phyloP scores from a whole-genome alignment of 2,329 filamentous ascomycete species.

The Fusarium sterilihyphosum region DNA sequence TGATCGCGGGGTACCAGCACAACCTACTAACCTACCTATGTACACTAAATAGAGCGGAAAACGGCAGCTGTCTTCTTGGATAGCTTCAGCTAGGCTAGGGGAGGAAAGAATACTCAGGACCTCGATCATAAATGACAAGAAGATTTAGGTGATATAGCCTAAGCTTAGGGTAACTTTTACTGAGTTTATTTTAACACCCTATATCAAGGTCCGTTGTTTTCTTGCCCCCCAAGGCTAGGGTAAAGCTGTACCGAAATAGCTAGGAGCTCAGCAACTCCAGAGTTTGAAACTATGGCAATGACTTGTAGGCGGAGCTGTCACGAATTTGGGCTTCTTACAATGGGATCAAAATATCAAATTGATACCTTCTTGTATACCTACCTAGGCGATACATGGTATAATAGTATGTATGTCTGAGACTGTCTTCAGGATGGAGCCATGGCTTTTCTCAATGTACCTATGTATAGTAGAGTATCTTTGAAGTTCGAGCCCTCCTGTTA shows the following conservation, averaged over 20 bases:
- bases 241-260: background rate
- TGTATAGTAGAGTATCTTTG: background rate
- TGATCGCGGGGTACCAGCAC: slow-evolving; percentile 41
- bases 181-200: too few species aligned
- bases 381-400: background rate
- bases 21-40: background rate
- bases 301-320: background rate
- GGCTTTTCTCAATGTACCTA: background rate
- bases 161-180: too few species aligned
- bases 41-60: background rate
- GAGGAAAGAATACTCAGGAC: too few species aligned
- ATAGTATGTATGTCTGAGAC: slow-evolving; percentile 12
- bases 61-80: background rate
- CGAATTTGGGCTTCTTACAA: background rate
- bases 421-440: background rate
- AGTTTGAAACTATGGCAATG: background rate
- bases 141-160: too few species aligned
- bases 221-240: background rate
- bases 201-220: too few species aligned
- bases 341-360: background rate
- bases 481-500: background rate
- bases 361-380: background rate
- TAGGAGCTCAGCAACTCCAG: background rate
- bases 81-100: background rate
- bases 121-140: too few species aligned